phyloP scores from a whole-genome alignment of 371 early-diverging fungal species.

The Parasitella parasitica region DNA sequence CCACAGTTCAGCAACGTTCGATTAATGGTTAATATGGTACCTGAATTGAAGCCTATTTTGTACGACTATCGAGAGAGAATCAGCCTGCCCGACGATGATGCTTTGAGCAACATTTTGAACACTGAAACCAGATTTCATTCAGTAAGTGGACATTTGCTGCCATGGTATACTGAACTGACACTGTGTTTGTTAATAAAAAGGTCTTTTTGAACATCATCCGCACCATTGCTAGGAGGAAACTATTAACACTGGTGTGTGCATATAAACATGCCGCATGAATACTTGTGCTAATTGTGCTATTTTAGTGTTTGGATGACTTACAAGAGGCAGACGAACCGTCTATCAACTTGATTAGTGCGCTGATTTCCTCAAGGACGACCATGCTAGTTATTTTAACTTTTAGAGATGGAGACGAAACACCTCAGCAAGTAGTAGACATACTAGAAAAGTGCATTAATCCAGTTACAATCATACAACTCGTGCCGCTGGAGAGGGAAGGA shows the following conservation, averaged over 20 bases:
- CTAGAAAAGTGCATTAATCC: slow-evolving; percentile 2
- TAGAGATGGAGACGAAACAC: slow-evolving; percentile 36
- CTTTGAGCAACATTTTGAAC: slow-evolving; percentile 23
- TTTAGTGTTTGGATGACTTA: slow-evolving; percentile 44
- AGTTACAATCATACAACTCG: slow-evolving; percentile 27
- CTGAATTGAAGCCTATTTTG: slow-evolving; percentile 43
- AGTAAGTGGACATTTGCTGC: slow-evolving; percentile 24
- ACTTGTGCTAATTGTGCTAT: not conserved
- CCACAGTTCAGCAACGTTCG: slow-evolving; percentile 44
- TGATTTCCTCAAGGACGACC: slow-evolving; percentile 33
- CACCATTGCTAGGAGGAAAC: slow-evolving; percentile 36
- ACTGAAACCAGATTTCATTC: slow-evolving; percentile 43
- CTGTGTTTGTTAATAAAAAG: slow-evolving; percentile 1
- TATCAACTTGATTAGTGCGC: slow-evolving; percentile 34
- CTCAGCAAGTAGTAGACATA: slow-evolving; percentile 22
- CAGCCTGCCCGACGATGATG: slow-evolving; percentile 27
- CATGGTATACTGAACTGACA: not conserved
- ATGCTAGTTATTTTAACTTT: slow-evolving; percentile 44
- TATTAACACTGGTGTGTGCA: slow-evolving; percentile 39
- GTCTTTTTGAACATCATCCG: slow-evolving; percentile 44
- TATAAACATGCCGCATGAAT: not conserved
- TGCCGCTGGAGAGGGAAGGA: slow-evolving; percentile 22
- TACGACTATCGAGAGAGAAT: slow-evolving; percentile 23
- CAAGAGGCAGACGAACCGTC: slow-evolving; percentile 53
- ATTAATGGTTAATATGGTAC: slow-evolving; percentile 42